A percentile compares a stretch with the other conserved stretches of the same genome.
These are phyloP conservation scores for Prunus fruticosa DNA, from an alignment of 306 rosid genomes.

Conservation along the genomic window DNA sequence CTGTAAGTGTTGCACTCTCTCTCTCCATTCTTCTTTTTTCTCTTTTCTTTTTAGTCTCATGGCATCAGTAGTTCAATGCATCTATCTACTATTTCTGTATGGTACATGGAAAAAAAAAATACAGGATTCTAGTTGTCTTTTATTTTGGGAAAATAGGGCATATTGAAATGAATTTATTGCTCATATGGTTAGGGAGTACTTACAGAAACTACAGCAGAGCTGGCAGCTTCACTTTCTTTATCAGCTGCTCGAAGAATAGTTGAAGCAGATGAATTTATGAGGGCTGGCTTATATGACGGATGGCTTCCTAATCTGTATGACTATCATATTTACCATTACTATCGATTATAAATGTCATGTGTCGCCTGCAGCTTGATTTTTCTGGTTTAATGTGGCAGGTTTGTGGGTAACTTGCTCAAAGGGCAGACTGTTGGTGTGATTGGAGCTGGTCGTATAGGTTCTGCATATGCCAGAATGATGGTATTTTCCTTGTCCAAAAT, in stretches of 20 bases:
- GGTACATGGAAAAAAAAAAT: neutral
- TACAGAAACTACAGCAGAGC: neutral
- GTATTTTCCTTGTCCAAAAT: slow-evolving; percentile 33
- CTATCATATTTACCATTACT: neutral
- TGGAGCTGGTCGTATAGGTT: slow-evolving; percentile 99
- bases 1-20: slow-evolving; percentile 39
- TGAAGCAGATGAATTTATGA: slow-evolving; percentile 99
- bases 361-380: too few relatives aligned
- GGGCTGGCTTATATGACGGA: slow-evolving; percentile 94
- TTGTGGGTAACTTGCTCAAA: slow-evolving; percentile 92
- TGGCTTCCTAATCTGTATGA: slow-evolving; percentile 97
- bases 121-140: neutral
- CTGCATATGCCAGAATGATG: slow-evolving; percentile 99
- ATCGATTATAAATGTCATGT: neutral
- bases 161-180: slow-evolving; percentile 8
- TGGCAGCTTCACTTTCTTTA: slow-evolving; percentile 67
- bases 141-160: neutral
- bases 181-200: neutral
- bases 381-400: slow-evolving; percentile 38
- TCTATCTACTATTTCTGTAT: neutral
- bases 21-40: too few relatives aligned
- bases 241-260: slow-evolving; percentile 97
- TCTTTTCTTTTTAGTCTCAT: neutral
- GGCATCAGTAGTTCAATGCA: neutral
- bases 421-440: slow-evolving; percentile 99